A percentile compares a stretch with the other conserved stretches of the same genome.
phyloP scores from a whole-genome alignment of 352 stramenopile species.

The Pythium volutum region DNA sequence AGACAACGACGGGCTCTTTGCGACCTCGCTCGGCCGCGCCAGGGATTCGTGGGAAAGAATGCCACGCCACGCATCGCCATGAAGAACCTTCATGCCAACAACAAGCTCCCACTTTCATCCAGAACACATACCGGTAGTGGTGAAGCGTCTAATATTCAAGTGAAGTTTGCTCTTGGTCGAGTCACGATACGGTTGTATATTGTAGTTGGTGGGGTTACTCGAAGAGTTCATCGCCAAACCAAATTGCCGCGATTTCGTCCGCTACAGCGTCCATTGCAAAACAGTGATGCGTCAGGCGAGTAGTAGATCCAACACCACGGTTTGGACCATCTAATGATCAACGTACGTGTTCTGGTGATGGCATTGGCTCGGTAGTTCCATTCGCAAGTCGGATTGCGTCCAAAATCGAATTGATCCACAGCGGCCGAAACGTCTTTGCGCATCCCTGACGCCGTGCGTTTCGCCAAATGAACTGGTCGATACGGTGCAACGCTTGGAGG shows the following conservation, averaged over 20 bases:
- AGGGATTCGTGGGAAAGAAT: constrained; percentile 72
- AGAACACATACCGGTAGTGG: background rate
- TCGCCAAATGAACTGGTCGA: constrained; percentile 11
- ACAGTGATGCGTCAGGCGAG: too few species aligned
- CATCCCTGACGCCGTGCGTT: constrained; percentile 14
- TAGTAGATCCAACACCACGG: too few species aligned
- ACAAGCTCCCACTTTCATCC: background rate
- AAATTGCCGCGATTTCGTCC: constrained; percentile 45
- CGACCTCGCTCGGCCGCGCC: constrained; percentile 47
- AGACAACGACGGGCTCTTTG: constrained; percentile 67
- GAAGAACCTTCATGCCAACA: background rate
- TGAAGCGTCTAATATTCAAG: background rate
- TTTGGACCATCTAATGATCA: too few species aligned
- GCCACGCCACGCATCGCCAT: constrained; percentile 17
- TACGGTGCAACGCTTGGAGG: background rate
- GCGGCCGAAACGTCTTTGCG: constrained; percentile 7
- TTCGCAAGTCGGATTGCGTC: constrained; percentile 50
- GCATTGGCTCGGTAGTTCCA: constrained; percentile 54
- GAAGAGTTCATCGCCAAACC: constrained; percentile 34
- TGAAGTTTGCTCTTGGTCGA: background rate
- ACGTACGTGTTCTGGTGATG: constrained; percentile 47
- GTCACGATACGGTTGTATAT: background rate
- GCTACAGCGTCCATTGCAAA: constrained; percentile 23
- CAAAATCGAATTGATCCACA: constrained; percentile 45
- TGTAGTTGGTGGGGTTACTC: constrained; percentile 15